Conservation (phyloP, 495 filamentous ascomycete genomes). For the Niebla homalea region DNA sequence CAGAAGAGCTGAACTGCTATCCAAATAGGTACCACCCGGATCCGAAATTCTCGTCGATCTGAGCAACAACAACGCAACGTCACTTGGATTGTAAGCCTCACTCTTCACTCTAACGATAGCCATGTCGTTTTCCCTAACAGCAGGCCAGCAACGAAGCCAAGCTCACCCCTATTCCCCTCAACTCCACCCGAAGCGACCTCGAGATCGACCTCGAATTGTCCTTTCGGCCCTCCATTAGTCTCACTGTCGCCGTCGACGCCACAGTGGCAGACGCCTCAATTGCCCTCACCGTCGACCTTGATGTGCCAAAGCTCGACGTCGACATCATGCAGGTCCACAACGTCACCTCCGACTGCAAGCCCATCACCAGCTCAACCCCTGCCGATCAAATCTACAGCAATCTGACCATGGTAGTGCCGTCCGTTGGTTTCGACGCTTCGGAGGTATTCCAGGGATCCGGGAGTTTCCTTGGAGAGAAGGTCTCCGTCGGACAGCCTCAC, state of each 20-base stretch:
- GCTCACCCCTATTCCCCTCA: neutral
- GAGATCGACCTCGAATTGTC: constrained; percentile 1
- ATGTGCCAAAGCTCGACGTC: constrained; percentile 1
- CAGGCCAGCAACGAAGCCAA: neutral
- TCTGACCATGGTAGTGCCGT: constrained; percentile 1
- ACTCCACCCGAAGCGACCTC: neutral
- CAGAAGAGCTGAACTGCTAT: neutral
- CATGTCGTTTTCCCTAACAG: neutral
- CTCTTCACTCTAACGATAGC: too few relatives aligned
- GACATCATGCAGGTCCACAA: neutral
- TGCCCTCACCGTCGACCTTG: neutral
- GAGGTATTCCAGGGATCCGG: neutral
- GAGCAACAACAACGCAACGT: neutral
- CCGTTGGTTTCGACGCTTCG: constrained; percentile 2
- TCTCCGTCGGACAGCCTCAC: neutral
- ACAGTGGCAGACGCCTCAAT: neutral
- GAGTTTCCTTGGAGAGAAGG: neutral
- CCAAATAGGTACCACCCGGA: neutral
- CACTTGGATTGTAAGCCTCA: constrained; percentile 5
- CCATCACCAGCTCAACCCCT: neutral
- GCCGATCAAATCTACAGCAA: neutral
- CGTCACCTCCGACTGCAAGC: constrained; percentile 1
- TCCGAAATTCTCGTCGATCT: constrained; percentile 1
- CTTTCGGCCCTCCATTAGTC: constrained; percentile 3
- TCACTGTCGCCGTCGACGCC: neutral